Percentiles rank a stretch among this genome's conserved stretches.
Evolutionary conservation across 2,329 filamentous ascomycete genomes (phyloP).

Genomic region (Clonostachys rosea): DNA sequence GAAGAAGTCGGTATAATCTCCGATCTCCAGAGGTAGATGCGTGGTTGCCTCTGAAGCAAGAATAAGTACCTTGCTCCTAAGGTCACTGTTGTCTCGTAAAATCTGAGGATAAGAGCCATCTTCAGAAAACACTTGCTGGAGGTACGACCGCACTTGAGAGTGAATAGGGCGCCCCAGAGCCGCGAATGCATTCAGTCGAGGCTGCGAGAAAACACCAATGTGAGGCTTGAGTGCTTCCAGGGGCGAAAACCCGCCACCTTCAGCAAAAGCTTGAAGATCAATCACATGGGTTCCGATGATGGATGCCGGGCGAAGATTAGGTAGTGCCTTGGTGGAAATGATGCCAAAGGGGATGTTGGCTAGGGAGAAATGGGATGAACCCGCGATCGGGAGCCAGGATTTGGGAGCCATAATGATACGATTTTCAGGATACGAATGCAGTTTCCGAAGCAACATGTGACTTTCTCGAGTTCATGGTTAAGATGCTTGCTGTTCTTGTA

Average conservation of each 20-base stretch:
- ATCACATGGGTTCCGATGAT: slow-evolving; percentile 70
- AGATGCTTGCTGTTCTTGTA: no score
- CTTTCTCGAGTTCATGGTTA: no score
- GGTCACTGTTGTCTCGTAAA: slow-evolving; percentile 25
- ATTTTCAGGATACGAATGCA: no score
- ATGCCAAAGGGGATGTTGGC: slow-evolving; percentile 81
- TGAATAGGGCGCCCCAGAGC: slow-evolving; percentile 64
- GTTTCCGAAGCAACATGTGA: no score
- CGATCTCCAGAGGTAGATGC: slow-evolving; percentile 71
- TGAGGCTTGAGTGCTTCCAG: slow-evolving; percentile 14
- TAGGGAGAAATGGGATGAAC: slow-evolving; percentile 54
- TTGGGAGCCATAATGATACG: not conserved
- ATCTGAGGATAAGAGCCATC: slow-evolving; percentile 35
- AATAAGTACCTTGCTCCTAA: slow-evolving; percentile 19
- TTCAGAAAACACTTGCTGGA: slow-evolving; percentile 55
- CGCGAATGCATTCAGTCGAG: slow-evolving; percentile 23
- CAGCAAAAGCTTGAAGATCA: slow-evolving; percentile 60
- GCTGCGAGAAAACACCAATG: slow-evolving; percentile 12
- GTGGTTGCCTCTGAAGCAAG: slow-evolving; percentile 43
- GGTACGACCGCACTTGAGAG: slow-evolving; percentile 63
- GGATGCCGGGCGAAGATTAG: slow-evolving; percentile 58
- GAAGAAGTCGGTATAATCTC: slow-evolving; percentile 83
- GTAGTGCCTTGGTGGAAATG: slow-evolving; percentile 57
- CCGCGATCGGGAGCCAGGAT: slow-evolving; percentile 12
- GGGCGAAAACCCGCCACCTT: slow-evolving; percentile 28